Evolutionary conservation across 148 eudicot genomes (phyloP).

Genomic region (Persicaria tinctoria): DNA sequence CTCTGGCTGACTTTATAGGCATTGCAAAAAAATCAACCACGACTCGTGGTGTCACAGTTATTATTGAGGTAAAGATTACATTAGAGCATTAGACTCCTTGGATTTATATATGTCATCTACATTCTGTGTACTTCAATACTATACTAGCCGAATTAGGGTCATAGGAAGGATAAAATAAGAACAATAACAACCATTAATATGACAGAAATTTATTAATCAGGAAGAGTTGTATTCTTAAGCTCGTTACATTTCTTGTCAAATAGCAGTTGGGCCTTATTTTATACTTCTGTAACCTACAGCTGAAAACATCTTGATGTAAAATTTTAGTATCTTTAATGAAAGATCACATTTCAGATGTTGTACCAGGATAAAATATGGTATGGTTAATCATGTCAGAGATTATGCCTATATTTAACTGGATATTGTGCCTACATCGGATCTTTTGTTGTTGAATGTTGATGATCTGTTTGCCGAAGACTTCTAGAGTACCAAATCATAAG

Average conservation of each 20-base stretch:
- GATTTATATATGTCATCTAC: background rate
- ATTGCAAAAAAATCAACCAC: conserved; percentile 48
- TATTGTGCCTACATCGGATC: background rate
- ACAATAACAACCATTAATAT: background rate
- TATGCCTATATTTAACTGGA: background rate
- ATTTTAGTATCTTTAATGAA: background rate
- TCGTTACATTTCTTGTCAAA: background rate
- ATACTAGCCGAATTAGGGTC: background rate
- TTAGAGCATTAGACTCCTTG: background rate
- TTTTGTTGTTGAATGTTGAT: background rate
- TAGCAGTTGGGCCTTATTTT: background rate
- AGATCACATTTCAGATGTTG: background rate
- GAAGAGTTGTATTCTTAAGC: background rate
- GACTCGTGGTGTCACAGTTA: conserved; percentile 57
- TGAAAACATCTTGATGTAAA: background rate
- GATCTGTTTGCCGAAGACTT: background rate
- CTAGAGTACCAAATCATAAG: background rate
- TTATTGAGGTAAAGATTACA: conserved; percentile 60
- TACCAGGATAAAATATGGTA: background rate
- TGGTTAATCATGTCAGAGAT: background rate
- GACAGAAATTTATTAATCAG: background rate
- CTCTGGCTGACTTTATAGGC: conserved; percentile 41
- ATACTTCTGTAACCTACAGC: background rate
- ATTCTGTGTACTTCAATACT: background rate
- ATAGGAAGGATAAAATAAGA: background rate